These are phyloP conservation scores for Symbiodinium natans DNA, from an alignment of 73 alveolate species.

Conservation along the genomic window DNA sequence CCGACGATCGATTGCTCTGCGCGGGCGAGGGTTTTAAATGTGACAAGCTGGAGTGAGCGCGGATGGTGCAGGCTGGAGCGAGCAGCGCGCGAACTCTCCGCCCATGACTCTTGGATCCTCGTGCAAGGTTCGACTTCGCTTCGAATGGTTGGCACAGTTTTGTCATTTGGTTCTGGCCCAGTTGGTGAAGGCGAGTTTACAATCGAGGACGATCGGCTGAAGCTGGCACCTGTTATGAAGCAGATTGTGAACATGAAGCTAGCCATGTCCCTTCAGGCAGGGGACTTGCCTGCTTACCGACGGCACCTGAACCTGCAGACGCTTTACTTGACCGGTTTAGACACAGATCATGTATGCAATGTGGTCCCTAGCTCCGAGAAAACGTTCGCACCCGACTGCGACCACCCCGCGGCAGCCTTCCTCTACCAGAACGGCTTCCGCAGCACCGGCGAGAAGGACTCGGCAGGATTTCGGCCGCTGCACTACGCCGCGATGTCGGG, in stretches of 20 bases:
- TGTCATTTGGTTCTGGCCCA: background rate
- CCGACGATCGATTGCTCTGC: background rate
- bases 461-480: background rate
- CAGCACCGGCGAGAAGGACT: background rate
- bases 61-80: slow-evolving; percentile 3
- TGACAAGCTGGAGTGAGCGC: background rate
- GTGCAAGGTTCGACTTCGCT: background rate
- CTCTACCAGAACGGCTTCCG: background rate
- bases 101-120: background rate
- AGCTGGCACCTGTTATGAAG: background rate
- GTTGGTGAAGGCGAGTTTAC: slow-evolving; percentile 6
- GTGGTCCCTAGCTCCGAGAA: too few species aligned
- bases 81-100: slow-evolving; percentile 8
- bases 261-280: background rate
- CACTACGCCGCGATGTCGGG: slow-evolving; percentile 11
- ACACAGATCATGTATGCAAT: background rate
- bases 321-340: background rate
- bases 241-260: background rate
- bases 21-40: too few species aligned
- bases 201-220: background rate
- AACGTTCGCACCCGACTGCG: background rate
- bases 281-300: background rate
- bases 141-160: background rate
- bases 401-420: background rate
- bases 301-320: background rate